Base-by-base conservation (phyloP, 768 basidiomycete genomes). In the Lactarius indigo region DNA sequence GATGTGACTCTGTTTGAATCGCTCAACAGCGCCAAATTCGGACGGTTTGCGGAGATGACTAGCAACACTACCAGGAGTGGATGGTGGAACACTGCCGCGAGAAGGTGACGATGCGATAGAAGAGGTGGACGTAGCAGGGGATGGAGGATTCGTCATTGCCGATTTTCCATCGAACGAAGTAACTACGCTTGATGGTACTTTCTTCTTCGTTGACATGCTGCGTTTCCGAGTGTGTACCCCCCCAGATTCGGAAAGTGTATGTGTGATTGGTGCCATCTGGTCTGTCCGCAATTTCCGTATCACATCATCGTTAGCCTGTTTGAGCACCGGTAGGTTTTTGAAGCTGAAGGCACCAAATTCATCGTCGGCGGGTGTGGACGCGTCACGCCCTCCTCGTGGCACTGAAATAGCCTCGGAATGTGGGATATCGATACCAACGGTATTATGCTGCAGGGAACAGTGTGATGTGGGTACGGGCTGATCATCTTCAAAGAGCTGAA, bases 291-390 rank as follows among this genome's bases (percentile, higher is more conserved):
- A 82, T 78, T 98, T 97, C 68, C 93, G 88, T 72, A 99, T 97
- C 71, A 98, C 88, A 74, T 98, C 96, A 77, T 99, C 97, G 75
- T 99, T 99, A 20, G 94, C 95, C 77, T 98, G 95, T 79, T 98
- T 99, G 76, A 98, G 80, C 8, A 97, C 86, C 0, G 94, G 94
- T 50, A 98, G 77, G 74, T 99, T 99, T 83, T 98, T 98, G 85
- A 95, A 99, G 78, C 90, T 94, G 81, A 99, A 99, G 0, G 94
- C 89, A 26, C 97, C 97, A 78, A 98, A 99, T 73, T 98, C 96
- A 72, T 96, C 94, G 69, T 85, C 86, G 20, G 84, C 84, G 39
- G 87, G 84, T 33, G 89, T 84, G 31, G 63, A 7, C 78, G 74
- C 20, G 77, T 79, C 6, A 74, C 73, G 80, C 42, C 72, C 69